These are phyloP conservation scores for Phaeoacremonium minimum DNA, from an alignment of 2,329 filamentous ascomycete species.

Conservation along the genomic window DNA sequence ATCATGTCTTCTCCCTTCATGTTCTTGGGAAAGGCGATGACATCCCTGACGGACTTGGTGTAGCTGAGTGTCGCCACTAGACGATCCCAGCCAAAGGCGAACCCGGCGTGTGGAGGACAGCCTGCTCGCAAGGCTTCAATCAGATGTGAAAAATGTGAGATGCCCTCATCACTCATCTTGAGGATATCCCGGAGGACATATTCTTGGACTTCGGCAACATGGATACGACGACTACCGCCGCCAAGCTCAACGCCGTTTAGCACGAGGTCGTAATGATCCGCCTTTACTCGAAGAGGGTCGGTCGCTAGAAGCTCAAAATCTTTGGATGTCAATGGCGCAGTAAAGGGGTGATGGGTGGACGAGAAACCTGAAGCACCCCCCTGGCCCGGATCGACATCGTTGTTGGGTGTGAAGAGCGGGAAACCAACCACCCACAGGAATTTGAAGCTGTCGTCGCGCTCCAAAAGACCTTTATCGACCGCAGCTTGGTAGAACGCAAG, in stretches of 20 bases:
- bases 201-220: conserved; percentile 76
- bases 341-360: conserved; percentile 94
- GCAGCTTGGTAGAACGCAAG: conserved; percentile 65
- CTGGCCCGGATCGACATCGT: conserved; percentile 67
- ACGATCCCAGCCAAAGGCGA: conserved; percentile 89
- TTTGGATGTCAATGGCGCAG: conserved; percentile 66
- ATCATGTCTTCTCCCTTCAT: conserved; percentile 84
- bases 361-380: conserved; percentile 76
- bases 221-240: conserved; percentile 89
- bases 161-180: conserved; percentile 65
- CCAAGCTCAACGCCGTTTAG: conserved; percentile 94
- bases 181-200: conserved; percentile 81
- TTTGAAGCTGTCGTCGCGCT: conserved; percentile 44
- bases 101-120: conserved; percentile 91
- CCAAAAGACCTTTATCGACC: conserved; percentile 56
- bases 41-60: conserved; percentile 76
- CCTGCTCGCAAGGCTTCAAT: conserved; percentile 77
- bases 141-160: conserved; percentile 82
- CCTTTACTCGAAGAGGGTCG: conserved; percentile 67
- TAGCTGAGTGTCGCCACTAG: conserved; percentile 76
- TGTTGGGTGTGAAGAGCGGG: conserved; percentile 80
- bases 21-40: conserved; percentile 95
- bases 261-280: conserved; percentile 93
- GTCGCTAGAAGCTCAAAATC: conserved; percentile 73
- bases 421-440: conserved; percentile 90